Evolutionary conservation across 192 early-diverging fungal genomes (phyloP), one percentile per base, ranked within the genome.

Genomic region (Coemansia sp.): DNA sequence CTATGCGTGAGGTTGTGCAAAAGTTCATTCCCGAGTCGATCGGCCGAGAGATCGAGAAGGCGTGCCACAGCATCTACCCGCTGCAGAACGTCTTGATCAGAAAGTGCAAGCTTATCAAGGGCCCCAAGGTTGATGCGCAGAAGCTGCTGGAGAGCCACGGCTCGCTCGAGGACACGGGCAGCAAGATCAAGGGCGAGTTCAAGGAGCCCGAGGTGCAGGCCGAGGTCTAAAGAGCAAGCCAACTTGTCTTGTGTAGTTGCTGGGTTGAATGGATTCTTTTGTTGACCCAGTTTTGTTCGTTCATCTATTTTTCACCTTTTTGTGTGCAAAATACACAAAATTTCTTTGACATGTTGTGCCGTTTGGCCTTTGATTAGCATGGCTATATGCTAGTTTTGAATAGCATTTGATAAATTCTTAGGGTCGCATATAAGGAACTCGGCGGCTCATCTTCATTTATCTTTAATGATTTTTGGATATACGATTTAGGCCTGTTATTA

Each of bases 91-190:
- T 92, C 71, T 91, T 88, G 83, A 85, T 97, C 76, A 91, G 90
- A 84, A 99, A 99, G 91, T 94, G 93, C 81, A 99, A 99, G 92
- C 94, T 99, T 72, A 84, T 99, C 80, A 99, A 98, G 91, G 87
- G 87, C 60, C 95, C 95, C 75, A 93, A 94, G 86, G 91, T 92
- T 74, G 96, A 98, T 84, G 84, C 92, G 63, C 92, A 90, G 68
- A 96, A 95, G 84, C 92, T 99, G 62, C 82, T 98, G 62, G 97
- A 95, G 86, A 92, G 96, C 71, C 95, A 99, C 90, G 93, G 91
- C 85, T 84, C 89, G 62, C 71, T 77, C 50, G 83, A 88, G 70
- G 91, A 88, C 71, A 85, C 90, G 65, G 90, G 87, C 60, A 86
- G 84, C 83, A 92, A 93, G 86, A 84, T 96, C 69, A 87, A 87